Conservation (phyloP, 768 basidiomycete genomes). For the Amanita rubescens region DNA sequence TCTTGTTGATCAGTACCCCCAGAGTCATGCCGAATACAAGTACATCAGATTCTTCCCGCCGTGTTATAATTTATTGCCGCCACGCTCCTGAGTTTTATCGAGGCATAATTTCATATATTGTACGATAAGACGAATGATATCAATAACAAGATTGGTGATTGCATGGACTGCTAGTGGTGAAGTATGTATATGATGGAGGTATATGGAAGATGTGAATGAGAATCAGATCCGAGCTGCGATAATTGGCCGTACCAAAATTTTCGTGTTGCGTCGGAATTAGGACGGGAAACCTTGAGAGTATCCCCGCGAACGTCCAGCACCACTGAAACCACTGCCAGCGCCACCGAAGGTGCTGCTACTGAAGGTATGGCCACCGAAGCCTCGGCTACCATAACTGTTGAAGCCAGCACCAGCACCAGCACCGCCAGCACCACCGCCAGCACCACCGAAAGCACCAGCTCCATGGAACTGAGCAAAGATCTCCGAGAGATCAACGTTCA, state of each 20-base stretch:
- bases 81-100: too few species aligned
- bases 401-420: conserved; percentile 18
- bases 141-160: too few species aligned
- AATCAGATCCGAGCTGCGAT: not conserved
- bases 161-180: too few species aligned
- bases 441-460: conserved; percentile 24
- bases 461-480: conserved; percentile 61
- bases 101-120: too few species aligned
- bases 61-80: too few species aligned
- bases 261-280: conserved; percentile 8
- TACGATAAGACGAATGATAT: too few species aligned
- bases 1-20: too few species aligned
- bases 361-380: not conserved
- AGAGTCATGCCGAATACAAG: too few species aligned
- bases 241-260: not conserved
- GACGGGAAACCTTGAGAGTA: conserved; percentile 27
- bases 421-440: conserved; percentile 21
- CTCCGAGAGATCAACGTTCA: conserved; percentile 48
- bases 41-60: too few species aligned
- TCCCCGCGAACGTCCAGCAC: conserved; percentile 23
- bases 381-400: conserved; percentile 15
- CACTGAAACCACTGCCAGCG: conserved; percentile 15
- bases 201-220: not conserved
- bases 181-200: too few species aligned
- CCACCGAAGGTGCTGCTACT: conserved; percentile 9